These are phyloP conservation scores for Flaveria ramosissima DNA, from an alignment of 129 eudicot genomes.

Conservation along the genomic window DNA sequence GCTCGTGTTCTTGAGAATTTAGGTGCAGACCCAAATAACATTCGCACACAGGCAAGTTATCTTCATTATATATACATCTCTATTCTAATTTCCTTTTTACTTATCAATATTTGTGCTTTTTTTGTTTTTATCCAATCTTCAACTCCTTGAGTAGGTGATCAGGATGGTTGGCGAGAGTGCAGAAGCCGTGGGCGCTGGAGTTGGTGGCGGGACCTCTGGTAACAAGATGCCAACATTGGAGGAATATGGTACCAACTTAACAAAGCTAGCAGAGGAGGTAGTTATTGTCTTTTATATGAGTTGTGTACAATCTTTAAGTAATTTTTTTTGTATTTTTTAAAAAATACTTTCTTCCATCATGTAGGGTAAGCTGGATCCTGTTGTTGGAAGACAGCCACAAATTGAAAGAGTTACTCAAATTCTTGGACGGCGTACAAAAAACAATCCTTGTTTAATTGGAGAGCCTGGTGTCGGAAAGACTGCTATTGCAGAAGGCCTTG, in stretches of 20 bases:
- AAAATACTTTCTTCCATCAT: background rate
- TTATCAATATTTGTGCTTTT: background rate
- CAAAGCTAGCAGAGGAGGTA: slow-evolving; percentile 90
- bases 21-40: slow-evolving; percentile 87
- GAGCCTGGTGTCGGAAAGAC: slow-evolving; percentile 98
- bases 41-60: slow-evolving; percentile 74
- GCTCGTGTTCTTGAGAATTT: slow-evolving; percentile 86
- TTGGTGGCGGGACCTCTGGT: slow-evolving; percentile 73
- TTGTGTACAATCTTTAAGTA: background rate
- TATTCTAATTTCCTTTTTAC: background rate
- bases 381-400: slow-evolving; percentile 81
- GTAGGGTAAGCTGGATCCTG: slow-evolving; percentile 92
- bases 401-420: slow-evolving; percentile 93
- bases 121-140: background rate
- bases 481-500: slow-evolving; percentile 95
- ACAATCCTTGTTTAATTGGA: slow-evolving; percentile 91
- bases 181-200: slow-evolving; percentile 86
- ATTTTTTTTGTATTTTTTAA: background rate
- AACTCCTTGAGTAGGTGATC: slow-evolving; percentile 51
- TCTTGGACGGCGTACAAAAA: slow-evolving; percentile 81
- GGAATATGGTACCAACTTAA: slow-evolving; percentile 88
- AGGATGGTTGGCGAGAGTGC: slow-evolving; percentile 89
- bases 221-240: slow-evolving; percentile 87
- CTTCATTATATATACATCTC: background rate
- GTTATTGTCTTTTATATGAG: background rate